Base-by-base conservation (phyloP, 495 filamentous ascomycete genomes). In the Penicillium atrosanguineum region DNA sequence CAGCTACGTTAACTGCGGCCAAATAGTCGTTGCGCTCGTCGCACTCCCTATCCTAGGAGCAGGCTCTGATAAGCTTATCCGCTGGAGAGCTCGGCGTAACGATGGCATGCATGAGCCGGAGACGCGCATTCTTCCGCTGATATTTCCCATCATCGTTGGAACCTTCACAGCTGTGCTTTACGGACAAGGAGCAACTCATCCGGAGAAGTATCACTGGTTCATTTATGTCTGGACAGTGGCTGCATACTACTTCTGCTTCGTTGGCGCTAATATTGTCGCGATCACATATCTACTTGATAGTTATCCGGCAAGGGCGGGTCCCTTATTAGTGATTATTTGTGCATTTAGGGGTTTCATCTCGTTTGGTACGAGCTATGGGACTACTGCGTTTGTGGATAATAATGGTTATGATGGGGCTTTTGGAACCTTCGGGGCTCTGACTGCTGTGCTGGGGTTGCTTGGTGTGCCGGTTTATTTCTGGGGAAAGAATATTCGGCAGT, bases 281-380 rank as follows among this genome's bases (percentile, higher is more conserved):
- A 70, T 72, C 38, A 74, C 64, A 9, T 73, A 71, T 44, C 49
- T 72, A 6, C 51, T 76, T 5, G 73, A 76, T 21, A 63, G 63
- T 7, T 74, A 72, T 43, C 70, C 71, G 1, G 62, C 62, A 0
- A 57, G 68, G 4, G 63, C 73, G 15, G 67, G 64, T 6, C 65
- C 71, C 1, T 36, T 76, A 21, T 37, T 76, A 34, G 64, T 74
- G 3, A 63, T 74, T 34, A 67, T 76, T 43, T 74, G 70, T 55
- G 71, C 73, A 15, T 66, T 71, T 26, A 59, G 73, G 3, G 71
- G 71, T 0, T 65, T 74, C 37, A 68, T 73, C 25, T 70, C 69
- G 0, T 70, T 72, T 26, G 69, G 65, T 7, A 63, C 60, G 3
- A 69, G 65, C 21, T 69, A 69, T 53, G 65, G 65, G 2, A 64